These are phyloP conservation scores for Kwoniella dejecticola DNA, from an alignment of 768 basidiomycete genomes.

Conservation along the genomic window DNA sequence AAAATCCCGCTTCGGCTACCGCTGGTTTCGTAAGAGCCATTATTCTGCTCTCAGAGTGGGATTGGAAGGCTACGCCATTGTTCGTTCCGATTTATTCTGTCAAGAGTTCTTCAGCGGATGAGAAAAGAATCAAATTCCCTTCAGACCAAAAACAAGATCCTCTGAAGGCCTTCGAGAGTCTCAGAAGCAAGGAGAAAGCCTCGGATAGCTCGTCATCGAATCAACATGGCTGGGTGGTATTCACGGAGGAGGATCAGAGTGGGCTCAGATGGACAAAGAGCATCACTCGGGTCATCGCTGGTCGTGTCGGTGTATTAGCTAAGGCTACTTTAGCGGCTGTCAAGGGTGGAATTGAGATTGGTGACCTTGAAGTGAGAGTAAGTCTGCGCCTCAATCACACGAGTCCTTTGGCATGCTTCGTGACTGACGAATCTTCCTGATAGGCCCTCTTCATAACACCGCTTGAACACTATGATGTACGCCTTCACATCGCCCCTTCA, in stretches of 20 bases:
- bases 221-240: slow-evolving; percentile 69
- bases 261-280: slow-evolving; percentile 78
- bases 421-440: neutral
- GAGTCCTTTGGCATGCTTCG: too few species aligned
- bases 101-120: slow-evolving; percentile 9
- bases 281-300: slow-evolving; percentile 72
- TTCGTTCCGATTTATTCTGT: slow-evolving; percentile 70
- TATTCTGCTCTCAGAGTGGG: slow-evolving; percentile 74
- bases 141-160: slow-evolving; percentile 44
- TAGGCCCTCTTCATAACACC: slow-evolving; percentile 87
- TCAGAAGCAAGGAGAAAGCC: slow-evolving; percentile 49
- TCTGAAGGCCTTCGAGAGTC: slow-evolving; percentile 50
- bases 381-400: slow-evolving; percentile 21
- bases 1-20: slow-evolving; percentile 70
- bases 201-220: slow-evolving; percentile 38
- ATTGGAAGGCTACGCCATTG: slow-evolving; percentile 64
- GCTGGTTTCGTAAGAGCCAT: slow-evolving; percentile 68
- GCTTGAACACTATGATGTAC: slow-evolving; percentile 77
- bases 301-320: slow-evolving; percentile 71
- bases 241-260: slow-evolving; percentile 72
- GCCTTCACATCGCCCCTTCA: slow-evolving; percentile 71
- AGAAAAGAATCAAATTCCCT: slow-evolving; percentile 52
- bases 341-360: slow-evolving; percentile 60
- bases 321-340: slow-evolving; percentile 70
- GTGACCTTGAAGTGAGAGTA: slow-evolving; percentile 66